Conservation (phyloP, 768 basidiomycete species). For the Lyophyllum semitale region DNA sequence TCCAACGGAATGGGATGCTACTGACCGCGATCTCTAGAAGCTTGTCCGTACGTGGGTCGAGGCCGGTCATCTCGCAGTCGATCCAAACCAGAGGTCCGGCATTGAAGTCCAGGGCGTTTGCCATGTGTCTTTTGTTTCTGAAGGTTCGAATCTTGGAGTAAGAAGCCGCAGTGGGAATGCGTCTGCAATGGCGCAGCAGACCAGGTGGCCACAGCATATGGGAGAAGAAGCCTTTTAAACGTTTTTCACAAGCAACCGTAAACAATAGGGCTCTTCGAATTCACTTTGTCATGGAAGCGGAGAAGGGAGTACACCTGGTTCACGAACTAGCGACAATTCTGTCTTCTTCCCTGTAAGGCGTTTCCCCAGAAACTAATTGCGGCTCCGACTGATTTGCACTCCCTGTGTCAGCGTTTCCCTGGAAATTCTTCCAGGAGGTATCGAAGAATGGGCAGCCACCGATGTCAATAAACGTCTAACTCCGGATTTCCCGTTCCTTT, state of each 20-base stretch:
- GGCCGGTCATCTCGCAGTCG: constrained; percentile 88
- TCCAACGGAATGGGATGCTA: background rate
- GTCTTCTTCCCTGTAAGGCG: constrained; percentile 26
- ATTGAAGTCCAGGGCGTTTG: constrained; percentile 41
- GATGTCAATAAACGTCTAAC: constrained; percentile 23
- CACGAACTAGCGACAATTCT: constrained; percentile 26
- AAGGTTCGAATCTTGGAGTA: background rate
- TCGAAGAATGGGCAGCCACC: constrained; percentile 43
- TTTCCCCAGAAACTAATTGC: background rate
- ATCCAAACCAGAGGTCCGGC: constrained; percentile 80
- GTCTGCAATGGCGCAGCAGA: constrained; percentile 12
- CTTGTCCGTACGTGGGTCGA: constrained; percentile 65
- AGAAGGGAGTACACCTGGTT: constrained; percentile 5
- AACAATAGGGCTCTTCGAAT: background rate
- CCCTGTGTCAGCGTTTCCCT: constrained; percentile 41
- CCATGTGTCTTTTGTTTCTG: constrained; percentile 6
- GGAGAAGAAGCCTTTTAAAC: too few species aligned
- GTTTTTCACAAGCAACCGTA: background rate
- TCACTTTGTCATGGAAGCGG: constrained; percentile 6
- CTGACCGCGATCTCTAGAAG: constrained; percentile 80
- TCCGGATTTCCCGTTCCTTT: constrained; percentile 50
- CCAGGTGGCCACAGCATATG: constrained; percentile 12
- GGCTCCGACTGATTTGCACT: background rate
- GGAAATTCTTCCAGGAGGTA: constrained; percentile 64
- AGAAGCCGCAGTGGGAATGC: background rate